Evolutionary conservation across 768 basidiomycete genomes (phyloP).

Genomic region (Auricularia heimuer): DNA sequence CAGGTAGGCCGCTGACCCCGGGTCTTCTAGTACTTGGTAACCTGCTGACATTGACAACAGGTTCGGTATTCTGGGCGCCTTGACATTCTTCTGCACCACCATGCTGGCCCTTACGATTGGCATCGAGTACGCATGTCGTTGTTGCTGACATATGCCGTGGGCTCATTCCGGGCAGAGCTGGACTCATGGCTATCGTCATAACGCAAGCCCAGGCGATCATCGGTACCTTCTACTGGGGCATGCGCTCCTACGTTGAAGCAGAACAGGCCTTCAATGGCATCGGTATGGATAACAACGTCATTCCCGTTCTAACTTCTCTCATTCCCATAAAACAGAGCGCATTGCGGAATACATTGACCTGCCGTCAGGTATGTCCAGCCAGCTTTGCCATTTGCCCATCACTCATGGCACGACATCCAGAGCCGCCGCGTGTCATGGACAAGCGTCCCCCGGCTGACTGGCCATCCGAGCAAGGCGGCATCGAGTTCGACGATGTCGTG

Average conservation of each 20-base stretch:
- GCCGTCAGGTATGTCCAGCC: slow-evolving; percentile 21
- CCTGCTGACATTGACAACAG: slow-evolving; percentile 3
- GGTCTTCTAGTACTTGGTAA: not conserved
- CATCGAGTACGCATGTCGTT: not conserved
- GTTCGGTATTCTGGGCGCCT: slow-evolving; percentile 26
- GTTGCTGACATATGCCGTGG: not conserved
- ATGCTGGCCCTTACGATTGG: slow-evolving; percentile 18
- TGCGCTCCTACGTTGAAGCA: not conserved
- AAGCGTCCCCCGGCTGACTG: slow-evolving; percentile 62
- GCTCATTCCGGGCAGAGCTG: slow-evolving; percentile 10
- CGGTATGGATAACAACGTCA: not conserved
- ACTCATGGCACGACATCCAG: slow-evolving; percentile 22
- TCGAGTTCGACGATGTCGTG: slow-evolving; percentile 48
- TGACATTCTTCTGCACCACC: slow-evolving; percentile 23
- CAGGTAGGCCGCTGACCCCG: slow-evolving; percentile 18
- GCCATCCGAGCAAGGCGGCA: slow-evolving; percentile 44
- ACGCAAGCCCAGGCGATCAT: slow-evolving; percentile 8
- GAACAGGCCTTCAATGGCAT: slow-evolving; percentile 1
- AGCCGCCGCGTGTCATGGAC: slow-evolving; percentile 51
- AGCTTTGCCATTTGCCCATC: too few relatives aligned
- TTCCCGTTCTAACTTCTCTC: not conserved
- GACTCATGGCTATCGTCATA: slow-evolving; percentile 22
- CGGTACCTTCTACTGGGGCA: not conserved
- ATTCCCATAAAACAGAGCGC: slow-evolving; percentile 42
- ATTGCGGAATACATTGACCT: slow-evolving; percentile 64